Base-by-base conservation (phyloP, 805 yeast genomes). In the Cyberlindnera petersonii region DNA sequence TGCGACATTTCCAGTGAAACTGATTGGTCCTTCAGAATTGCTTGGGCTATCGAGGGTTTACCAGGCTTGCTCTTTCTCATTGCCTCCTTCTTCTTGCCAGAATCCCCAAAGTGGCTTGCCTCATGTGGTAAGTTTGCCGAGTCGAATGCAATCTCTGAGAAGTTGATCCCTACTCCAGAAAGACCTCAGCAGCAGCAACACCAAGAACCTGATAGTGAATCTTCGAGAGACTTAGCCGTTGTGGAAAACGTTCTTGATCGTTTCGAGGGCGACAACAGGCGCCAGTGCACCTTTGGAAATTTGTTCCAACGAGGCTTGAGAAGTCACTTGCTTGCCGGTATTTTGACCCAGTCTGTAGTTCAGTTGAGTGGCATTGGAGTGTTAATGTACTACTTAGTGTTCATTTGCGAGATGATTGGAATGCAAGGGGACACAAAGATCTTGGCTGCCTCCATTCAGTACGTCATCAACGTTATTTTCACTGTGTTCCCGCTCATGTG, bases 51-150 rank as follows among this genome's bases (percentile, higher is more conserved):
- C 63, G 69, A 74, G 64, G 60, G 72, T 58, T 46, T 80, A 56
- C 68, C 87, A 57, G 66, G 71, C 49, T 23, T 69, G 49, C 19
- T 81, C 45, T 46, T 75, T 56, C 49, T 66, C 46, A 16, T 72
- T 48, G 51, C 69, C 3, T 38, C 58, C 4, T 52, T 50, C 26
- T 60, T 65, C 38, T 69, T 72, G 16, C 77, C 82, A 3, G 83
- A 78, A 50, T 73, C 82, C 4, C 82, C 83, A 2, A 68, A 75
- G 46, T 77, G 81, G 81, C 63, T 74, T 30, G 71, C 71, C 0
- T 48, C 62, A 1, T 56, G 53, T 33, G 50, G 60, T 2, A 50
- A 48, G 33, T 71, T 72, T 69, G 39, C 40, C 3, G 58, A 63
- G 33, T 72, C 74, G 11, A 59, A 66, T 28, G 46, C 45, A 3